phyloP scores from a whole-genome alignment of 192 early-diverging fungal species.

The Entophlyctis luteolus region DNA sequence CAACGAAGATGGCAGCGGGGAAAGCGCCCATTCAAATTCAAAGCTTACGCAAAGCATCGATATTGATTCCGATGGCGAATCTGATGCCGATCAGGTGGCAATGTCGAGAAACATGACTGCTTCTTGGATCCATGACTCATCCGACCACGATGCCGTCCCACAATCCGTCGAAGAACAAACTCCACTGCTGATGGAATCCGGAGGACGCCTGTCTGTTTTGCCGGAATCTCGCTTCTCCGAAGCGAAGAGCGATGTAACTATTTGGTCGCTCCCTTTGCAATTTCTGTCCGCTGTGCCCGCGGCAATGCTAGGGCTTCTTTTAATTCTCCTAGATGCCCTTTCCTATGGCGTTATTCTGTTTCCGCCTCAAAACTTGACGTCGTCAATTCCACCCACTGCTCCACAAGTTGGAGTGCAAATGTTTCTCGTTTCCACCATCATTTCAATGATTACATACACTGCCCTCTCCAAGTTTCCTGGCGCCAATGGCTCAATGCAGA shows the following conservation, averaged over 20 bases:
- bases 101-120: neutral
- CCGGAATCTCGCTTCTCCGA: neutral
- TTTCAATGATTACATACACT: slow-evolving; percentile 59
- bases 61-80: neutral
- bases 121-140: neutral
- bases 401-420: slow-evolving; percentile 83
- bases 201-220: neutral
- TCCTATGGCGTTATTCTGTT: slow-evolving; percentile 80
- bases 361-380: slow-evolving; percentile 55
- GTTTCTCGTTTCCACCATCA: slow-evolving; percentile 66
- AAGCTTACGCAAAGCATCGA: neutral
- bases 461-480: slow-evolving; percentile 74
- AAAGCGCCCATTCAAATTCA: neutral
- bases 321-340: slow-evolving; percentile 89
- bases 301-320: slow-evolving; percentile 80
- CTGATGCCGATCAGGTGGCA: neutral
- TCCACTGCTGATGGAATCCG: neutral
- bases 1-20: neutral
- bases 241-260: no score
- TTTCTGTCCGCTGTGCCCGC: slow-evolving; percentile 60
- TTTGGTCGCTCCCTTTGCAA: no score
- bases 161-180: neutral
- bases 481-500: slow-evolving; percentile 89
- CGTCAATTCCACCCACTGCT: slow-evolving; percentile 40
- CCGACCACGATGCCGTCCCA: no score